phyloP scores from a whole-genome alignment of 2,329 filamentous ascomycete species.

The Coniochaeta hoffmannii region DNA sequence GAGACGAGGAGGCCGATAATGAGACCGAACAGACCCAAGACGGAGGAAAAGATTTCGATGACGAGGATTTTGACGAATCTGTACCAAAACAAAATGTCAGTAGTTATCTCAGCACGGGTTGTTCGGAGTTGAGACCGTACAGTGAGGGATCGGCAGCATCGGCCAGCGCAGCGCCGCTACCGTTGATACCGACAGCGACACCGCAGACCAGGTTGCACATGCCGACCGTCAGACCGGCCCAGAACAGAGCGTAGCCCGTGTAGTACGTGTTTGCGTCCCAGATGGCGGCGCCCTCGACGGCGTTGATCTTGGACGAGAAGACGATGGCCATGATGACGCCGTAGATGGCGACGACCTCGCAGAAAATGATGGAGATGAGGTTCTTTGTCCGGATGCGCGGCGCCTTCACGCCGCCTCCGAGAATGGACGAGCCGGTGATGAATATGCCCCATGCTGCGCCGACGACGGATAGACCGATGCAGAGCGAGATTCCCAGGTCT shows the following conservation, averaged over 20 bases:
- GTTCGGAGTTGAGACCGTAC: conserved; percentile 43
- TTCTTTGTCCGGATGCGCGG: conserved; percentile 99
- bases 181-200: conserved; percentile 95
- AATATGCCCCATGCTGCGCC: conserved; percentile 99
- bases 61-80: conserved; percentile 99
- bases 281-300: conserved; percentile 55
- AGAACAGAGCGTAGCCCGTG: conserved; percentile 92
- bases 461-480: conserved; percentile 92
- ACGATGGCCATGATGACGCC: conserved; percentile 99
- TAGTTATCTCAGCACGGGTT: not conserved
- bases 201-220: conserved; percentile 95
- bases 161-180: conserved; percentile 89
- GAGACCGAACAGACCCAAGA: conserved; percentile 90
- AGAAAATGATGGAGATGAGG: conserved; percentile 99
- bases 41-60: conserved; percentile 98
- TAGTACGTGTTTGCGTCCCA: conserved; percentile 80
- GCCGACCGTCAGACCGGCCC: conserved; percentile 89
- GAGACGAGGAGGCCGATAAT: conserved; percentile 90
- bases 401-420: conserved; percentile 92
- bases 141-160: conserved; percentile 88
- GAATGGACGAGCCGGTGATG: conserved; percentile 94
- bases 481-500: conserved; percentile 80
- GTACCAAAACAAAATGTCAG: conserved; percentile 14
- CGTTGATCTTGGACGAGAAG: conserved; percentile 80
- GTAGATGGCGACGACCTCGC: conserved; percentile 99